Evolutionary conservation across 1,284 basidiomycete genomes (phyloP).

Genomic region (Ustilago cynodontis): DNA sequence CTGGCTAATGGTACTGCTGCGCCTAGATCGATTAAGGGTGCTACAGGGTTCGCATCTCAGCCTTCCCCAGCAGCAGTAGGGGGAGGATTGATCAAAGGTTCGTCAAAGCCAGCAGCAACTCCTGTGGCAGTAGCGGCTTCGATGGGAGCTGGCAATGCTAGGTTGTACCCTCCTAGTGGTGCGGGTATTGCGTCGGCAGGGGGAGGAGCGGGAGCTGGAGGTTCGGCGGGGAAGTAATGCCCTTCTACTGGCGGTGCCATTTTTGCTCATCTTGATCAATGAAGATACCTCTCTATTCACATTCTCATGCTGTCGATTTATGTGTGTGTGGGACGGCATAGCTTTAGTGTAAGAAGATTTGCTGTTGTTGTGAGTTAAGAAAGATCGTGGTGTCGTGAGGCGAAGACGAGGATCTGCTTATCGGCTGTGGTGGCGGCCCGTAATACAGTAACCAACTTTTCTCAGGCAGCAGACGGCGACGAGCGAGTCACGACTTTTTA

Average conservation of each 20-base stretch:
- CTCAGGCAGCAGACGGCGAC: background rate
- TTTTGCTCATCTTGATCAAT: background rate
- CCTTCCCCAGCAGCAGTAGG: slow-evolving; percentile 1
- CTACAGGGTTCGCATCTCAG: background rate
- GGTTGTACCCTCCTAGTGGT: slow-evolving; percentile 27
- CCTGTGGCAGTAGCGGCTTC: slow-evolving; percentile 34
- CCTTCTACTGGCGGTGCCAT: background rate
- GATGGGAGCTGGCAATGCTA: slow-evolving; percentile 24
- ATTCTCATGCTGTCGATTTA: background rate
- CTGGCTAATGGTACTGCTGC: slow-evolving; percentile 24
- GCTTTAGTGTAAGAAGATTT: background rate
- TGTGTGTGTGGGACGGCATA: background rate
- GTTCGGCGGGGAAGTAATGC: slow-evolving; percentile 6
- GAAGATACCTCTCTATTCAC: no score
- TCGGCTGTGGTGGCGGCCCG: background rate
- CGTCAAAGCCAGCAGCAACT: slow-evolving; percentile 29
- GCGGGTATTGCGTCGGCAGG: slow-evolving; percentile 5
- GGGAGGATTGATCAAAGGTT: background rate
- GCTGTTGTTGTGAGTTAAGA: background rate
- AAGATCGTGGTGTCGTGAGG: background rate
- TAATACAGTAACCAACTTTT: background rate
- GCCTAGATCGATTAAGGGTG: background rate
- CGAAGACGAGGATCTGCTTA: background rate
- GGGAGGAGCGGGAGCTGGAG: slow-evolving; percentile 1
- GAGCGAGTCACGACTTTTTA: background rate